These are phyloP conservation scores for Streptanthus diversifolius DNA, from an alignment of 345 rosid species.

Conservation along the genomic window DNA sequence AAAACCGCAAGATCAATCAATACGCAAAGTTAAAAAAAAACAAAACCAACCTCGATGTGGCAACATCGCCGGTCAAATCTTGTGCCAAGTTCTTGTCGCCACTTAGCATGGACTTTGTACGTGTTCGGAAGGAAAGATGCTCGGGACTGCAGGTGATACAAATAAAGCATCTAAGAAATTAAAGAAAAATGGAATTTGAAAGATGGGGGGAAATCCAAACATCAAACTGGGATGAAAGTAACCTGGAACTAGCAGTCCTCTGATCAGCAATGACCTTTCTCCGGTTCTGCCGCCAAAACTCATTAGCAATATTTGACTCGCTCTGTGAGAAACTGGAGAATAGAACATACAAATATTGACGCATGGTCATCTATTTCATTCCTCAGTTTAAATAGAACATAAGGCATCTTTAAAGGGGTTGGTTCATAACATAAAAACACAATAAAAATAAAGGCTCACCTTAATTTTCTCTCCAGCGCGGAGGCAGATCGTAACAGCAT, in stretches of 20 bases:
- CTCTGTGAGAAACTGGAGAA: slow-evolving; percentile 73
- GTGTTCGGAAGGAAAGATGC: slow-evolving; percentile 75
- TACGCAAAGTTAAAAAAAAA: neutral
- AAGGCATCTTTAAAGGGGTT: neutral
- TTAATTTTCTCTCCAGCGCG: slow-evolving; percentile 62
- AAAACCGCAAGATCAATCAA: neutral
- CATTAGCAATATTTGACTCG: slow-evolving; percentile 84
- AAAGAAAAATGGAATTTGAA: neutral
- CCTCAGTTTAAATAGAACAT: neutral
- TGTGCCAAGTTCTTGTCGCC: slow-evolving; percentile 62
- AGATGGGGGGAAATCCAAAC: neutral
- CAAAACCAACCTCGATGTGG: slow-evolving; percentile 62
- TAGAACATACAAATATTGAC: slow-evolving; percentile 22
- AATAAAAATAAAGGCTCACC: slow-evolving; percentile 40
- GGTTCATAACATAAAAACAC: neutral
- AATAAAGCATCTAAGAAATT: neutral
- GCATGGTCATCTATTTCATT: neutral
- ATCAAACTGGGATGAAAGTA: slow-evolving; percentile 29
- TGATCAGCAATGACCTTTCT: slow-evolving; percentile 89
- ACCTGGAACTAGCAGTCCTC: slow-evolving; percentile 96
- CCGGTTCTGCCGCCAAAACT: slow-evolving; percentile 86
- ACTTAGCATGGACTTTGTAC: slow-evolving; percentile 75
- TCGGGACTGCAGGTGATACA: slow-evolving; percentile 65
- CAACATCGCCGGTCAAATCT: slow-evolving; percentile 56
- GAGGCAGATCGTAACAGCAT: slow-evolving; percentile 54